A percentile compares a stretch with the other conserved stretches of the same genome.
Evolutionary conservation across 768 basidiomycete genomes (phyloP).

Genomic region (Suillus variegatus): DNA sequence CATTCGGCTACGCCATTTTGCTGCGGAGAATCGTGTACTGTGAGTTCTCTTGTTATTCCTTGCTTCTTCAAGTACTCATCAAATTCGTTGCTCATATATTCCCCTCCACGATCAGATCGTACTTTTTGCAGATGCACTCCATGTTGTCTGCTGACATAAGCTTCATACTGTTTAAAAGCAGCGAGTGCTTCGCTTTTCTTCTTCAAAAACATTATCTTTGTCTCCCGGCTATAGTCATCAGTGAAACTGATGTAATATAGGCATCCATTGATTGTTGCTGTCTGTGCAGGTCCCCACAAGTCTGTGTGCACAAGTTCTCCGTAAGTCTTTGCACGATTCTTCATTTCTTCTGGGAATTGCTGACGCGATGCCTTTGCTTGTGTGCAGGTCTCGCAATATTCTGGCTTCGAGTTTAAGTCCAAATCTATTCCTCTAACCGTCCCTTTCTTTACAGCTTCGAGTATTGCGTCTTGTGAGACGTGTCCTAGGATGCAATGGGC

Average conservation of each 20-base stretch:
- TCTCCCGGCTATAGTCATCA: constrained; percentile 33
- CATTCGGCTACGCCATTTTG: not conserved
- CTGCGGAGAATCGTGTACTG: not conserved
- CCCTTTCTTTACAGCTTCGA: no score
- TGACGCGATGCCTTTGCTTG: no score
- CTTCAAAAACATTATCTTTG: constrained; percentile 25
- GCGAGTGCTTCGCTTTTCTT: constrained; percentile 30
- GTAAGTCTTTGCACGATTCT: no score
- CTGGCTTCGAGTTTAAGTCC: no score
- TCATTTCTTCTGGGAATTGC: no score
- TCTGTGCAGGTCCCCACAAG: not conserved
- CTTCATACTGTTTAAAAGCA: constrained; percentile 23
- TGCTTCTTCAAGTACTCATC: not conserved
- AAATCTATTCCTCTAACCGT: no score
- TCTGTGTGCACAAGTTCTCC: no score
- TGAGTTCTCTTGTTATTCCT: not conserved
- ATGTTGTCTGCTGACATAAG: no score
- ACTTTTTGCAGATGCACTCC: no score
- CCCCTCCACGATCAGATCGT: not conserved
- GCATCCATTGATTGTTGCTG: constrained; percentile 15
- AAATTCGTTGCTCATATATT: not conserved
- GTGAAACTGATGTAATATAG: constrained; percentile 38
- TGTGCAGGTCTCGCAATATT: no score
- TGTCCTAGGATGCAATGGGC: no score
- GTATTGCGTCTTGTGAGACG: no score